Evolutionary conservation across 1,139 yeast genomes (phyloP).

Genomic region (Debaryomyces sp.): DNA sequence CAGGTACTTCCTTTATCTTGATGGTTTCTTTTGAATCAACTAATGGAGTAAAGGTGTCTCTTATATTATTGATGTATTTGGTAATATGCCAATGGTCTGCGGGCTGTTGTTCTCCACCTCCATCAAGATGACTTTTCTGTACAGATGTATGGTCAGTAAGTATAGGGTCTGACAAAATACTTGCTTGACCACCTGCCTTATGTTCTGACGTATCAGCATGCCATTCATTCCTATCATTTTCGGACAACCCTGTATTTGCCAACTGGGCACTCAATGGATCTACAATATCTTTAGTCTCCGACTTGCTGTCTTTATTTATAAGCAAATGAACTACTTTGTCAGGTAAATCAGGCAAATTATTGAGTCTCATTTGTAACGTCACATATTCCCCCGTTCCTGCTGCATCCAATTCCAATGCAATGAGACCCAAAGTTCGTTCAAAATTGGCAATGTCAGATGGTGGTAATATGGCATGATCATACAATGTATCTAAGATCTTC

Average conservation of each 20-base stretch:
- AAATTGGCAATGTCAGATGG: conserved; percentile 33
- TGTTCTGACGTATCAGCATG: conserved; percentile 1
- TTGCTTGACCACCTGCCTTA: neutral
- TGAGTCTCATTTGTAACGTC: conserved; percentile 40
- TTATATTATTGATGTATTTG: conserved; percentile 34
- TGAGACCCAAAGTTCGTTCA: conserved; percentile 39
- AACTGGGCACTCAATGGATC: conserved; percentile 26
- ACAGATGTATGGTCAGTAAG: conserved; percentile 27
- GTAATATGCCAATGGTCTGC: conserved; percentile 26
- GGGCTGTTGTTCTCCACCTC: conserved; percentile 12
- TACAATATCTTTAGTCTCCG: conserved; percentile 10
- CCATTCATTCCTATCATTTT: conserved; percentile 11
- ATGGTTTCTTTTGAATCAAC: conserved; percentile 52
- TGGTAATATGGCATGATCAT: conserved; percentile 42
- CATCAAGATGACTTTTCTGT: conserved; percentile 15
- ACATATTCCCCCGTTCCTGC: conserved; percentile 49
- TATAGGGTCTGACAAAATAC: conserved; percentile 20
- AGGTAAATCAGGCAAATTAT: conserved; percentile 40
- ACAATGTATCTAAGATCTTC: conserved; percentile 36
- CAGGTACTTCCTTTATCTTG: conserved; percentile 76
- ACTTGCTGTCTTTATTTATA: conserved; percentile 13
- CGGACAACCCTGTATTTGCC: conserved; percentile 12
- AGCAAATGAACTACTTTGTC: conserved; percentile 23
- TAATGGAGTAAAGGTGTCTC: conserved; percentile 55
- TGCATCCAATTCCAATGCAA: conserved; percentile 43